phyloP scores from a whole-genome alignment of 176 grass and related monocot genomes.

The Oropetium thomaeum region DNA sequence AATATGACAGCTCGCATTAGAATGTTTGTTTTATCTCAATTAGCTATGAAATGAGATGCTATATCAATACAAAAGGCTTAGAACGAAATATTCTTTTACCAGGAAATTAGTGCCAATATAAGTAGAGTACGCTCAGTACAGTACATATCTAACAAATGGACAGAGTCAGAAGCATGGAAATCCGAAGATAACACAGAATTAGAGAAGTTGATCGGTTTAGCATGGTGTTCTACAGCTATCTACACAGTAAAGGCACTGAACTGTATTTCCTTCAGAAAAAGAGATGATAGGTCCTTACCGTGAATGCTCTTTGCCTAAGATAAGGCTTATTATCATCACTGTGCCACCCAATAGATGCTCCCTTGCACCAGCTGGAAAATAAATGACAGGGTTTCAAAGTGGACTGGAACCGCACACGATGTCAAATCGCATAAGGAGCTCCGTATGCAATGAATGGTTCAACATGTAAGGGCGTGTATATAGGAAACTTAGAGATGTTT shows the following conservation, averaged over 20 bases:
- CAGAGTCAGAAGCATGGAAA: neutral
- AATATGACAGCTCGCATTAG: neutral
- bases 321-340: conserved; percentile 90
- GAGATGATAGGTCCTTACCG: conserved; percentile 40
- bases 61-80: no score
- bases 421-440: neutral
- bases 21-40: no score
- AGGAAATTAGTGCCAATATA: neutral
- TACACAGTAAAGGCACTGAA: neutral
- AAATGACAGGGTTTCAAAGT: conserved; percentile 22
- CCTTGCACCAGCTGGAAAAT: conserved; percentile 81
- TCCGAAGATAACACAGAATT: neutral
- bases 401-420: neutral
- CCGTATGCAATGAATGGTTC: neutral
- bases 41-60: no score
- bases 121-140: neutral
- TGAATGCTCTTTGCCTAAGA: conserved; percentile 87
- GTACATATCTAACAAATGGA: neutral
- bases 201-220: neutral
- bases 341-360: conserved; percentile 89
- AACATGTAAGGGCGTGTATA: neutral
- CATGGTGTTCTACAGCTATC: neutral
- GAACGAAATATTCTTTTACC: neutral
- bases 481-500: no score
- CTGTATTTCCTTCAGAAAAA: neutral